Evolutionary conservation across 2,329 filamentous ascomycete genomes (phyloP), one percentile per base, ranked within the genome.

Genomic region (Verticillium klebahnii): DNA sequence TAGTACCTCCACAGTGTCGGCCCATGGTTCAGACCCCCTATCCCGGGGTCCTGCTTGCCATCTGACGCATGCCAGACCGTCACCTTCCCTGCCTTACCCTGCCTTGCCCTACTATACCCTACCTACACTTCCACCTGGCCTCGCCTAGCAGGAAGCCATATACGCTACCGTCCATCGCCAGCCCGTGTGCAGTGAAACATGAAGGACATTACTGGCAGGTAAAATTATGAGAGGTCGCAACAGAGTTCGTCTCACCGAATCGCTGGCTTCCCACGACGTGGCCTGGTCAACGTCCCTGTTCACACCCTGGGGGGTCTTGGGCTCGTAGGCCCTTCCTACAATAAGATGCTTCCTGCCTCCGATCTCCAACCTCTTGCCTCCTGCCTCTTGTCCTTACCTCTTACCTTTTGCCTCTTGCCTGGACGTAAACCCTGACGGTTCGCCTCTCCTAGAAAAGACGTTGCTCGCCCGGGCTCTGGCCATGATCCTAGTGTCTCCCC

Each of bases 371-470:
- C 8, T 11, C 9, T 14, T 14, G 34, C 62, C 58, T 52, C 61
- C 34, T 25, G 31, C 15, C 58, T 50, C 58, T 37, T 56, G 56
- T n/a, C 29, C 23, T 23, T 23, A 32, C 11, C 55, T 19, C 34
- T 6, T 23, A 6, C 34, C 29, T 34, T 57, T 59, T 65, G 56
- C 62, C 19, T 56, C 55, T 25, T 50, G 19, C 45, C 19, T 50
- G 5, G 45, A 50, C 19, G 9, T 50, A n/a, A n/a, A 50, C 45
- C 45, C 45, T 50, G 45, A 50, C 45, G 8, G 23, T n/a, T 23
- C 11, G 9, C n/a, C 37, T 40, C 37, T 40, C 17, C n/a, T 36
- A 50, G 45, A 50, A 29, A 50, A 50, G 45, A 50, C 45, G 29
- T 29, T 29, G 29, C 45, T 19, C 19, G 19, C 45, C 45, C 19